Evolutionary conservation across 805 yeast species (phyloP).

Genomic region (Metschnikowia noctiluminum): DNA sequence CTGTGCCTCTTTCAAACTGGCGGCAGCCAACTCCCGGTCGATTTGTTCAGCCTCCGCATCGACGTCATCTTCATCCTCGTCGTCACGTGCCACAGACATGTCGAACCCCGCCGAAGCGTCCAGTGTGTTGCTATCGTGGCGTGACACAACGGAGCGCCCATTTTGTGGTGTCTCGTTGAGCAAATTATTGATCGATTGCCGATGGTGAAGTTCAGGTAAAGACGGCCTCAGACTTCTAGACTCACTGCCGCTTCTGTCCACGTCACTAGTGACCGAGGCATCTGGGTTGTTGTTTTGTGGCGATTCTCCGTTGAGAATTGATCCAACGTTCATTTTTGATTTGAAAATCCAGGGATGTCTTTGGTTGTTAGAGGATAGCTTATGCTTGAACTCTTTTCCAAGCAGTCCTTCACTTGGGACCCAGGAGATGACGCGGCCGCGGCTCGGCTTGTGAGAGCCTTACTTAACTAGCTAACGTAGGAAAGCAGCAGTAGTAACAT

Average conservation of each 20-base stretch:
- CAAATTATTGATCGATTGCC: constrained; percentile 18
- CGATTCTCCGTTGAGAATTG: constrained; percentile 19
- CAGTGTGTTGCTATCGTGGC: constrained; percentile 1
- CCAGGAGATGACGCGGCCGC: too few species aligned
- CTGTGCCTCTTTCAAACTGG: constrained; percentile 3
- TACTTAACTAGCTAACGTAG: too few species aligned
- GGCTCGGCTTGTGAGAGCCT: too few species aligned
- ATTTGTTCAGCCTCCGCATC: constrained; percentile 7
- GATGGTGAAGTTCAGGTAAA: constrained; percentile 10
- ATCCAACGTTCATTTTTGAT: constrained; percentile 18
- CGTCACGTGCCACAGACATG: neutral
- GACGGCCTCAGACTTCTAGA: constrained; percentile 4
- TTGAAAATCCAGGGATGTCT: too few species aligned
- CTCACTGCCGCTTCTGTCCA: constrained; percentile 4
- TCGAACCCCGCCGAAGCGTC: neutral
- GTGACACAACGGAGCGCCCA: neutral
- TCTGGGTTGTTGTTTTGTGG: constrained; percentile 8
- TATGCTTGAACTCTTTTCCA: too few species aligned
- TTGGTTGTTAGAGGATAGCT: too few species aligned
- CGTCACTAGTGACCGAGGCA: constrained; percentile 1
- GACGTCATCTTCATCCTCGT: constrained; percentile 9
- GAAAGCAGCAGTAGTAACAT: too few species aligned
- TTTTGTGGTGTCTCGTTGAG: constrained; percentile 15
- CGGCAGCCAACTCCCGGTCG: constrained; percentile 10
- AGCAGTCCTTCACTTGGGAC: too few species aligned